These are phyloP conservation scores for Fusarium scirpi DNA, from an alignment of 2,329 filamentous ascomycete species.

Conservation along the genomic window DNA sequence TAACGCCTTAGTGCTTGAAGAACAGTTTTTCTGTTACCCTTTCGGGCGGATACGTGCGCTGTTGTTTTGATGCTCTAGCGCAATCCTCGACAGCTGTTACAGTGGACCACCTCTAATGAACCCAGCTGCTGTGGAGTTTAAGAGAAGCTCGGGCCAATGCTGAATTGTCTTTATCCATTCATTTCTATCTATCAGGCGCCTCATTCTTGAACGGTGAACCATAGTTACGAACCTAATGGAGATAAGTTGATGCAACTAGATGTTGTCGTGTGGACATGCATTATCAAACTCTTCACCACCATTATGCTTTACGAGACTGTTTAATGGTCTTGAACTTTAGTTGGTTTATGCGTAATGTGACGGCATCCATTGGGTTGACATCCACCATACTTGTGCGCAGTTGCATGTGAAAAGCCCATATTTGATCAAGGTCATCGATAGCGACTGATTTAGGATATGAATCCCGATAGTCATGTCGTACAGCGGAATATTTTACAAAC, in stretches of 20 bases:
- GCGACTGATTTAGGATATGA: neutral
- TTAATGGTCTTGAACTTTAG: neutral
- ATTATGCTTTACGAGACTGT: neutral
- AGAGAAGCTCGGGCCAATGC: constrained; percentile 17
- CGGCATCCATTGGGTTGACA: neutral
- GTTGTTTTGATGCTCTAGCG: constrained; percentile 35
- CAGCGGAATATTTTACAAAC: neutral
- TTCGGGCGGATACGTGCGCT: constrained; percentile 28
- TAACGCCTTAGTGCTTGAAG: neutral
- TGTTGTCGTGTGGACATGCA: neutral
- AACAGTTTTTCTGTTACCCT: neutral
- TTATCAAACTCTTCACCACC: neutral
- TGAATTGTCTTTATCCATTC: constrained; percentile 19
- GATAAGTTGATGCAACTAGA: neutral
- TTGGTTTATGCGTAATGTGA: neutral
- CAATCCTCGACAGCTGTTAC: constrained; percentile 23
- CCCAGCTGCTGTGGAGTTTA: constrained; percentile 22
- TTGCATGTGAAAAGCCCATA: constrained; percentile 6
- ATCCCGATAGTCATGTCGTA: neutral
- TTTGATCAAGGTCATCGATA: neutral
- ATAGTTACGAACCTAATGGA: neutral
- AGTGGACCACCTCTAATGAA: constrained; percentile 25
- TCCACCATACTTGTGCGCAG: neutral
- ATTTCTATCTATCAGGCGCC: constrained; percentile 18
- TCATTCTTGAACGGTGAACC: constrained; percentile 23